These are phyloP conservation scores for Sporothrix inflata DNA, from an alignment of 2,329 filamentous ascomycete species.

Conservation along the genomic window DNA sequence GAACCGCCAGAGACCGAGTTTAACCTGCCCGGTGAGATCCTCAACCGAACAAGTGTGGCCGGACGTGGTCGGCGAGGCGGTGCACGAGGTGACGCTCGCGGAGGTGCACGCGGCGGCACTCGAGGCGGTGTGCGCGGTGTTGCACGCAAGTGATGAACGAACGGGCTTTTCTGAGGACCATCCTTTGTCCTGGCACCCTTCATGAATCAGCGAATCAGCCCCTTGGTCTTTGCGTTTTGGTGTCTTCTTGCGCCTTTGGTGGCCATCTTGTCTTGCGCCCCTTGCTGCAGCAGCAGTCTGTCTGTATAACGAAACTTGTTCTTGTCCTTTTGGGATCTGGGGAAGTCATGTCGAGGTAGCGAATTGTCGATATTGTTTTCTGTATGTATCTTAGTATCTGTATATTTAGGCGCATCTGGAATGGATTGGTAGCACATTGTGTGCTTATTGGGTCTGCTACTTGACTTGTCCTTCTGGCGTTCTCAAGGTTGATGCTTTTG, in stretches of 20 bases:
- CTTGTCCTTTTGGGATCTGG: background rate
- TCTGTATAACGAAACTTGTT: background rate
- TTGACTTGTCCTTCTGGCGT: background rate
- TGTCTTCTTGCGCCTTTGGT: background rate
- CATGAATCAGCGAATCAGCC: background rate
- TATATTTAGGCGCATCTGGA: conserved; percentile 10
- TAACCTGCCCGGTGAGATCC: conserved; percentile 68
- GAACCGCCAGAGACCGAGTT: conserved; percentile 75
- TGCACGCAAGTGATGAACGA: background rate
- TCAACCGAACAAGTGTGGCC: conserved; percentile 41
- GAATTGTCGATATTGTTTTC: background rate
- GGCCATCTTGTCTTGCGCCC: background rate
- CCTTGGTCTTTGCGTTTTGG: background rate
- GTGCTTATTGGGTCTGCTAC: background rate
- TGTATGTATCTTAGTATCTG: background rate
- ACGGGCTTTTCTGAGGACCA: background rate
- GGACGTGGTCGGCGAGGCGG: conserved; percentile 44
- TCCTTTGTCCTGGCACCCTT: background rate
- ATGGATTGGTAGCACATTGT: conserved; percentile 12
- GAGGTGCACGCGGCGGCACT: background rate
- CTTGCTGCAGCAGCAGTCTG: background rate
- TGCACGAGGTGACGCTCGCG: background rate
- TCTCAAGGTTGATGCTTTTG: background rate
- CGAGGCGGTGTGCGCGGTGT: background rate
- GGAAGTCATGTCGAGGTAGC: background rate